These are phyloP conservation scores for Toxoplasma gondii DNA, from an alignment of 169 alveolate genomes.

Conservation along the genomic window DNA sequence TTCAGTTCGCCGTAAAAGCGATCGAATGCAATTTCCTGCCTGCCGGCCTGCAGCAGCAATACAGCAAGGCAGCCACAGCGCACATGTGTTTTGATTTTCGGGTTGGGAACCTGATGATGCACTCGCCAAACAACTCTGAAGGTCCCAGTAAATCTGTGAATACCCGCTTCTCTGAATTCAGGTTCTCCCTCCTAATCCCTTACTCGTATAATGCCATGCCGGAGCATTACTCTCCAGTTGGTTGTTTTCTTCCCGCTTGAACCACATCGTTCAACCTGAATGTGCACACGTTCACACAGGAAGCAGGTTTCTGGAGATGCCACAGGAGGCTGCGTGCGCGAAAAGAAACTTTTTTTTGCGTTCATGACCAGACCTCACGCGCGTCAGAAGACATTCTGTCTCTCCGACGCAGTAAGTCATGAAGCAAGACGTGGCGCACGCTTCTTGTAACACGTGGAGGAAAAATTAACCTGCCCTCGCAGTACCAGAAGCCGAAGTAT, in stretches of 20 bases:
- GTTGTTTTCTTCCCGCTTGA: conserved; percentile 39
- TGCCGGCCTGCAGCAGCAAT: neutral
- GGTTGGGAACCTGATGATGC: neutral
- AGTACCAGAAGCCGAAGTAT: too few species aligned
- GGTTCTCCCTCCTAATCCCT: neutral
- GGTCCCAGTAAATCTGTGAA: too few species aligned
- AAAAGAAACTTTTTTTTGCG: too few species aligned
- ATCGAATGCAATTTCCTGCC: conserved; percentile 28
- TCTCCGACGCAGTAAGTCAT: too few species aligned
- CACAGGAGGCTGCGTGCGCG: too few species aligned
- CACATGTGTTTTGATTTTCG: neutral
- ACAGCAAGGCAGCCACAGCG: neutral
- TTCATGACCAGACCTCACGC: too few species aligned
- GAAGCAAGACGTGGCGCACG: too few species aligned
- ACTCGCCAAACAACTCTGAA: neutral
- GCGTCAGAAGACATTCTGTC: too few species aligned
- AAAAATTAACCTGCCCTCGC: too few species aligned
- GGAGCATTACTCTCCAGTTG: conserved; percentile 29
- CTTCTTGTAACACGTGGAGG: too few species aligned
- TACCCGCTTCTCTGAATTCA: too few species aligned
- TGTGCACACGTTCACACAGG: neutral
- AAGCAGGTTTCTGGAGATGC: neutral
- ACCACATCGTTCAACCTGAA: conserved; percentile 34
- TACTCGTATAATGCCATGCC: conserved; percentile 33
- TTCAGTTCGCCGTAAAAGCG: conserved; percentile 23